phyloP scores from a whole-genome alignment of 192 early-diverging fungal species.

The Coemansia sp. region DNA sequence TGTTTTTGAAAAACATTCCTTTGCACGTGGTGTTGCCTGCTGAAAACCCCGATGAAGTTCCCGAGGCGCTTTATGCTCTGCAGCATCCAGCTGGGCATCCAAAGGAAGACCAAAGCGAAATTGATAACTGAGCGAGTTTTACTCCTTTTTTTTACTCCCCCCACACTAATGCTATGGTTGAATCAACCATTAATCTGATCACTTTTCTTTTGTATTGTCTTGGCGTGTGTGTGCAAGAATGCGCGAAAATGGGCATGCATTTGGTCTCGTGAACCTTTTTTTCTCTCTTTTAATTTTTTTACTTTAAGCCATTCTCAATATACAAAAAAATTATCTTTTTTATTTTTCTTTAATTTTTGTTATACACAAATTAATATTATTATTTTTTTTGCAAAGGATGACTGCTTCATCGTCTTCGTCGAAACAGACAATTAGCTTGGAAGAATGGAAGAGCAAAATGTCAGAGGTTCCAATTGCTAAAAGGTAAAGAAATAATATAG shows the following conservation, averaged over 20 bases:
- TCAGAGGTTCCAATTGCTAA: constrained; percentile 83
- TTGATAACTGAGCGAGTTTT: background rate
- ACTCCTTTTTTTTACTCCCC: background rate
- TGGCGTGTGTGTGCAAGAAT: background rate
- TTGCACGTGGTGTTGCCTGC: constrained; percentile 37
- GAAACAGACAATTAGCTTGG: constrained; percentile 64
- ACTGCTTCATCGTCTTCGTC: constrained; percentile 46
- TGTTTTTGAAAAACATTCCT: constrained; percentile 40
- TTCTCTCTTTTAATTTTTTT: background rate
- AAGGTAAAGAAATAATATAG: constrained; percentile 50
- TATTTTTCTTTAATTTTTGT: background rate
- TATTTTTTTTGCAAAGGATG: background rate
- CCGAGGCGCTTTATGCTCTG: constrained; percentile 24
- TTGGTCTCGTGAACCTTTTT: background rate
- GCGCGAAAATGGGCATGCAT: background rate
- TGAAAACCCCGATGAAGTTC: constrained; percentile 24
- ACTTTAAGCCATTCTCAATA: too few species aligned
- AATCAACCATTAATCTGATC: background rate
- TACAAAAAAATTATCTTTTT: background rate
- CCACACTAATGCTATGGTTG: background rate
- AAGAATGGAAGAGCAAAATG: constrained; percentile 86
- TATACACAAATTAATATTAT: constrained; percentile 9
- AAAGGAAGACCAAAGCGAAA: background rate
- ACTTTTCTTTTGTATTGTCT: background rate
- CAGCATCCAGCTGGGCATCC: constrained; percentile 9